These are phyloP conservation scores for Umbelopsis vinacea DNA, from an alignment of 192 early-diverging fungal genomes.

Conservation along the genomic window DNA sequence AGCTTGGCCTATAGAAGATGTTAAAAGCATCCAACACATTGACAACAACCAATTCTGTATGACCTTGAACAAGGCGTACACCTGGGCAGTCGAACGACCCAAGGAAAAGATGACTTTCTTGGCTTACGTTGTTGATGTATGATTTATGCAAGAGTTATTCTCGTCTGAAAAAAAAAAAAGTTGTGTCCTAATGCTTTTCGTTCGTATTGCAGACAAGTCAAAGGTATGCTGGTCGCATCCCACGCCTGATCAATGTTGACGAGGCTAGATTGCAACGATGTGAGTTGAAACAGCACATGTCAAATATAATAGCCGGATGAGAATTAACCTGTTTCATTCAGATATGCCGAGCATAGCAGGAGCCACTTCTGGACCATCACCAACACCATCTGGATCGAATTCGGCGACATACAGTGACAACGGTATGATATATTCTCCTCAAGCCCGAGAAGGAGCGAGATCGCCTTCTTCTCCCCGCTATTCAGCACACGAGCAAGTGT, in stretches of 20 bases:
- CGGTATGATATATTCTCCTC: slow-evolving; percentile 7
- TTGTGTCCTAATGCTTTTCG: not conserved
- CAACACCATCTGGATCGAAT: slow-evolving; percentile 13
- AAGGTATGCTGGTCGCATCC: slow-evolving; percentile 46
- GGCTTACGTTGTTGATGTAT: slow-evolving; percentile 40
- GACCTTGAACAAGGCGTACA: slow-evolving; percentile 54
- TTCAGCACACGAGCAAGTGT: not conserved
- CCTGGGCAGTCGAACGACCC: slow-evolving; percentile 52
- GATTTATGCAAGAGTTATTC: not conserved
- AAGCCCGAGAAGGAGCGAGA: not conserved
- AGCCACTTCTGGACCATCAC: not conserved
- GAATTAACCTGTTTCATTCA: not conserved
- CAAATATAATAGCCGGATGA: too few relatives aligned
- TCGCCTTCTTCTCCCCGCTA: slow-evolving; percentile 13
- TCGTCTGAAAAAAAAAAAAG: not conserved
- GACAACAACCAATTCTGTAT: slow-evolving; percentile 56
- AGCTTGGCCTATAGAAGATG: slow-evolving; percentile 59
- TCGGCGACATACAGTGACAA: slow-evolving; percentile 6
- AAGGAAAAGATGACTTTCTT: slow-evolving; percentile 56
- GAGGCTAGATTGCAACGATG: slow-evolving; percentile 44
- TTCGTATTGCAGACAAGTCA: slow-evolving; percentile 38
- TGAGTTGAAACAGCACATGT: slow-evolving; percentile 20
- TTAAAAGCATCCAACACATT: slow-evolving; percentile 50
- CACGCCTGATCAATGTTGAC: slow-evolving; percentile 57
- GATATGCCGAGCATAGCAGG: slow-evolving; percentile 15